Conservation (phyloP, 208 protist species). For the Trichomonas gallinae region DNA sequence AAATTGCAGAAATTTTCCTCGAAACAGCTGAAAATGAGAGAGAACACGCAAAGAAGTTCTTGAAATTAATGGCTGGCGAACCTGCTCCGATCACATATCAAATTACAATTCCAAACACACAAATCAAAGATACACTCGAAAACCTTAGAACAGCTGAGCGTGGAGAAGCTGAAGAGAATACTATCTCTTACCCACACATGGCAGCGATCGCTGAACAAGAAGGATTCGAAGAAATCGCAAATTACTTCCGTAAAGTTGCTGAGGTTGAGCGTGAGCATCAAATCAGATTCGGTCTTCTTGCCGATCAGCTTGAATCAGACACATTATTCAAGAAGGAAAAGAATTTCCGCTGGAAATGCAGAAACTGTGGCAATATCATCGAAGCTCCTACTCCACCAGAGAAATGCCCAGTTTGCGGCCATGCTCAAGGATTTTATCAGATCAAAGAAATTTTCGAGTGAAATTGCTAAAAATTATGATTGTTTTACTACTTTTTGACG, state of each 20-base stretch:
- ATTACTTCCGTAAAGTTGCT: not conserved
- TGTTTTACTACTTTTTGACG: too few species aligned
- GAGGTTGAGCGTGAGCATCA: not conserved
- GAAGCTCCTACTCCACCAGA: not conserved
- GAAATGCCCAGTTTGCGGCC: not conserved
- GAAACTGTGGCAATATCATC: not conserved
- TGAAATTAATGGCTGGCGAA: not conserved
- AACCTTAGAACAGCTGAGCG: not conserved
- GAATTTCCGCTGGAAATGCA: not conserved
- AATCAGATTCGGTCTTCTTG: not conserved
- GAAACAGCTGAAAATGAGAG: slow-evolving; percentile 16
- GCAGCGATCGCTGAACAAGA: slow-evolving; percentile 13
- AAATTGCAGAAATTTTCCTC: not conserved
- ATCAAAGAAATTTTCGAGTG: not conserved
- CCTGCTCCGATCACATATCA: not conserved
- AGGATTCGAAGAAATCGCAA: slow-evolving; percentile 14
- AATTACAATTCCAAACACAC: not conserved
- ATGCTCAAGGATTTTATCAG: not conserved
- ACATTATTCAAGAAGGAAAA: not conserved
- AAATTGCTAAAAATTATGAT: not conserved
- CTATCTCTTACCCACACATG: not conserved
- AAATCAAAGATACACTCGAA: not conserved
- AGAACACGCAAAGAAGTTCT: not conserved
- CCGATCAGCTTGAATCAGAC: not conserved
- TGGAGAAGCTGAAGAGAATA: not conserved